Conservation (phyloP, 805 yeast species). For the Lipomyces japonicus region DNA sequence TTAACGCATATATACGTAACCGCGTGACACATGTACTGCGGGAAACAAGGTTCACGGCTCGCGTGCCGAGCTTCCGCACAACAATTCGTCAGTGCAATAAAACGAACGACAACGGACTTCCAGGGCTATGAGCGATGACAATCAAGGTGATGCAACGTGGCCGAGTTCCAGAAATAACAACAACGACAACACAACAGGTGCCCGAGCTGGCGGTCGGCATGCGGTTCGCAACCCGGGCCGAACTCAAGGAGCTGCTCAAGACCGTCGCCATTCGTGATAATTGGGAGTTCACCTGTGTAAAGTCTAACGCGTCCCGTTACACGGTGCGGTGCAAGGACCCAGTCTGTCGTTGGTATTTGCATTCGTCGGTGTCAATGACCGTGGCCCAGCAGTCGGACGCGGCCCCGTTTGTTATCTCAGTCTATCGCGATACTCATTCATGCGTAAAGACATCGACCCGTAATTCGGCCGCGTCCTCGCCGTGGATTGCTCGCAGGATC, state of each 20-base stretch:
- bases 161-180: slow-evolving; percentile 48
- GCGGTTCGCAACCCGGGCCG: slow-evolving; percentile 14
- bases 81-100: too few relatives aligned
- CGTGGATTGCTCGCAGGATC: slow-evolving; percentile 20
- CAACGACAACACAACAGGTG: background rate
- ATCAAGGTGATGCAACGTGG: too few relatives aligned
- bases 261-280: slow-evolving; percentile 16
- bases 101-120: too few relatives aligned
- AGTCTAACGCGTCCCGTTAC: slow-evolving; percentile 13
- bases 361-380: slow-evolving; percentile 9
- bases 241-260: slow-evolving; percentile 13
- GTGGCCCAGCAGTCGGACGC: background rate
- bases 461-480: slow-evolving; percentile 19
- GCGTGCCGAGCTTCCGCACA: too few relatives aligned
- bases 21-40: too few relatives aligned
- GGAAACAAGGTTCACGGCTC: too few relatives aligned
- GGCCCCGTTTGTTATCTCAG: slow-evolving; percentile 18
- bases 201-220: slow-evolving; percentile 13
- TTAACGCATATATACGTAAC: too few relatives aligned
- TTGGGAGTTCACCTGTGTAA: slow-evolving; percentile 21
- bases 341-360: slow-evolving; percentile 16
- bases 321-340: slow-evolving; percentile 20
- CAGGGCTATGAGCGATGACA: too few relatives aligned
- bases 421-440: slow-evolving; percentile 11
- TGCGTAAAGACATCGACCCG: slow-evolving; percentile 15